Base-by-base conservation (phyloP, 2,329 filamentous ascomycete genomes). In the Westerdykella aurantiaca region DNA sequence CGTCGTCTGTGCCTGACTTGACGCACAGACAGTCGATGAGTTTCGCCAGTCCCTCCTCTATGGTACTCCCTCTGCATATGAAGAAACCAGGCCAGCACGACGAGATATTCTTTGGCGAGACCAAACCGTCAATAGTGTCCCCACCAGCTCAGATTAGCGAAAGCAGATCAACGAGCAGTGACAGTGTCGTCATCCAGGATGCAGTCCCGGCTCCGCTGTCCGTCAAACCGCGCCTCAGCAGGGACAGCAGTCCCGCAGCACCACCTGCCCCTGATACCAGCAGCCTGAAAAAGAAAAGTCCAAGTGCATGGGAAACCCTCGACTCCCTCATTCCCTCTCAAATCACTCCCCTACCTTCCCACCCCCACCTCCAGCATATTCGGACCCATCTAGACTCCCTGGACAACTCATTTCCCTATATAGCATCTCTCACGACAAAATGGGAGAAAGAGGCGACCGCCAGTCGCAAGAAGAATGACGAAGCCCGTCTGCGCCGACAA, bases 401-500 rank as follows among this genome's bases (percentile, higher is more conserved):
- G 12, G 49, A 52, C 6, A 43, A 53, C 2, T 50, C 60, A 25
- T 52, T 57, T 10, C 41, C 45, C 9, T 56, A 52, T 37, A 44
- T 57, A 31, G 46, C 47, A 11, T 51, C 56, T 1, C 35, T 67
- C 5, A 61, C 56, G 1, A 55, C 45, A 11, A 41, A 63, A 5
- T 79, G 73, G 74, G 75, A 79, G 51, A 58, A 60, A 37, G 58
- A 69, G 3, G 70, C 72, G 12, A 66, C 70, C 39, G 53, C 59
- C 25, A 68, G 63, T 6, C 73, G 74, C 29, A 65, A 67, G 25
- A 67, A 70, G 44, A 57, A 75, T 29, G 75, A 77, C 9, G 63
- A 64, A 21, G 73, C 75, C 33, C 73, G 76, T 4, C 67, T 68
- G 45, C 60, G 60, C 42, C 73, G 77, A 12, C 73, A 77, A 55